These are phyloP conservation scores for Russula foetens DNA, from an alignment of 768 basidiomycete genomes.

Conservation along the genomic window DNA sequence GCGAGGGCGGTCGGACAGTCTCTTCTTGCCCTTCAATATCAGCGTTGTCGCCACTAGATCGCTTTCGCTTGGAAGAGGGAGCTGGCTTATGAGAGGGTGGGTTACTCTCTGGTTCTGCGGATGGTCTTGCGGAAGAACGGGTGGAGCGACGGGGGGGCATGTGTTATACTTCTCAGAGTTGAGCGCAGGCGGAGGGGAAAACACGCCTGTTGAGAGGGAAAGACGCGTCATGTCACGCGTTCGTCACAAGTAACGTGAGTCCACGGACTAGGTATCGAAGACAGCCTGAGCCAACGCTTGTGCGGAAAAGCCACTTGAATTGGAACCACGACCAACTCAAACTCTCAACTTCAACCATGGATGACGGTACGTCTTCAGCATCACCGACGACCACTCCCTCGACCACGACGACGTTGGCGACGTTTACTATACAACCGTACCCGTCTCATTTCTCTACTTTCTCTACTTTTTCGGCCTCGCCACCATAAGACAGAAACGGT, in stretches of 20 bases:
- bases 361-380: constrained; percentile 80
- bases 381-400: constrained; percentile 53
- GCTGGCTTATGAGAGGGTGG: background rate
- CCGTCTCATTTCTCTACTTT: constrained; percentile 19
- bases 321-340: constrained; percentile 20
- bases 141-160: constrained; percentile 21
- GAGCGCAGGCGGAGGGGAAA: no score
- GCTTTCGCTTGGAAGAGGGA: constrained; percentile 13
- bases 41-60: constrained; percentile 1
- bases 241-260: constrained; percentile 5
- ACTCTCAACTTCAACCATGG: constrained; percentile 33
- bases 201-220: background rate
- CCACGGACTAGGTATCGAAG: background rate
- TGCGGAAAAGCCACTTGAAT: constrained; percentile 9
- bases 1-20: background rate
- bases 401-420: constrained; percentile 41
- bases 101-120: background rate
- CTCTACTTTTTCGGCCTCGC: constrained; percentile 17
- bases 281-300: no score
- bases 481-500: constrained; percentile 19
- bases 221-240: constrained; percentile 19
- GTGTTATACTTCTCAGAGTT: background rate
- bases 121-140: constrained; percentile 17
- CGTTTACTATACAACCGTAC: constrained; percentile 22
- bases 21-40: constrained; percentile 9